Conservation (phyloP, 2,329 filamentous ascomycete species). For the Chrysoporthe cubensis region DNA sequence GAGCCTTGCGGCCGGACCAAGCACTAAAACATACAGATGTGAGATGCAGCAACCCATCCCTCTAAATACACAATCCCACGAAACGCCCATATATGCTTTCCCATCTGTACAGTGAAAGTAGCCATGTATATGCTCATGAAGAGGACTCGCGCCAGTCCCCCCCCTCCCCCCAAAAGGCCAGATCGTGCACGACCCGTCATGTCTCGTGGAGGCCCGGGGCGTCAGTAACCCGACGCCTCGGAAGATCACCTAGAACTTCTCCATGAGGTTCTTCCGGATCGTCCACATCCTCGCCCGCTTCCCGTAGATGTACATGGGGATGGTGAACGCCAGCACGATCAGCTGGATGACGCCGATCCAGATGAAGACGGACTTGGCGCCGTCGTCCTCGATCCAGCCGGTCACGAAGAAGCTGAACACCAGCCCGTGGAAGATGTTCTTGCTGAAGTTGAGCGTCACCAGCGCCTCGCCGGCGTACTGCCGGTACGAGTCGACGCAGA, state of each 20-base stretch:
- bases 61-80: not conserved
- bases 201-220: not conserved
- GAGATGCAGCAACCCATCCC: not conserved
- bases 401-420: constrained; percentile 89
- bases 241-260: constrained; percentile 54
- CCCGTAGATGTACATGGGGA: constrained; percentile 94
- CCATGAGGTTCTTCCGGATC: constrained; percentile 82
- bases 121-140: not conserved
- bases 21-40: not conserved
- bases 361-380: constrained; percentile 77
- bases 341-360: constrained; percentile 87
- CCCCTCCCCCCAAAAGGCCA: not conserved
- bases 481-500: constrained; percentile 89
- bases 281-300: constrained; percentile 96
- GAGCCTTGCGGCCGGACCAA: no score
- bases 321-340: constrained; percentile 70
- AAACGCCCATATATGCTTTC: not conserved
- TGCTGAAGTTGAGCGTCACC: constrained; percentile 91
- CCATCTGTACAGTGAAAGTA: not conserved
- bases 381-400: constrained; percentile 76
- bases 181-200: not conserved
- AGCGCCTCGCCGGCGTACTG: constrained; percentile 93
- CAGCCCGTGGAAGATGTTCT: constrained; percentile 90
- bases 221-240: not conserved
- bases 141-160: not conserved